Base-by-base conservation (phyloP, 192 early-diverging fungal species). In the Fimicolochytrium jonesii region DNA sequence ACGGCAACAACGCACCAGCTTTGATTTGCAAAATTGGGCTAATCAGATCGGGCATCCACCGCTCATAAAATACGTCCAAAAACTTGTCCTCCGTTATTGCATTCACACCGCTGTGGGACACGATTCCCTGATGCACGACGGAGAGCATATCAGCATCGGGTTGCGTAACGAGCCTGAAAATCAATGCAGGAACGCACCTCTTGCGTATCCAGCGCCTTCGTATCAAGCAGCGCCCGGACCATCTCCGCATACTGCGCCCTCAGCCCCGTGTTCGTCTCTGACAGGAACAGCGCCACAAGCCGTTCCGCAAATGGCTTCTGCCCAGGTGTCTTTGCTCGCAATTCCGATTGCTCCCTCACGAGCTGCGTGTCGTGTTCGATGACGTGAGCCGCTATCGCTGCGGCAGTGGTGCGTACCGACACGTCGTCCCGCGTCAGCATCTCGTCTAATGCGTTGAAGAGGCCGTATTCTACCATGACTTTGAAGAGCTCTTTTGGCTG, bases 301-400 rank as follows among this genome's bases (percentile, higher is more conserved):
- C 85, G 66, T 47, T 83, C 77, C 29, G 93, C 53, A 41, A 97
- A 68, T n/a, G 79, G 77, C 49, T 78, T 79, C 30, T 72, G 57
- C 2, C 59, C 45, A 18, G 68, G 59, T 32, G 58, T 41, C 26
- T 72, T 61, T 3, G 80, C 69, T 71, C 90, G 87, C 7, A 75
- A 85, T 15, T 88, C 43, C 33, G 83, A 82, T 56, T 87, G 80
- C 0, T 81, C 75, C 39, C 94, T 73, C 5, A 97, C 84, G 18
- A 90, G 68, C 29, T 80, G 73, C 7, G 90, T 80, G 56, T 97
- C 89, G 54, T 90, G 86, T 31, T 94, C 92, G 47, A 93, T 68
- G 3, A 93, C 74, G 3, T 82, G 72, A 22, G 80, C 64, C 43
- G 94, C 71, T 36, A 94, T 83, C 20, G 90, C 86, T 13, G 85